Evolutionary conservation across 352 stramenopile species (phyloP), one percentile per base, ranked within the genome.

Genomic region (Phytophthora agathidicida): DNA sequence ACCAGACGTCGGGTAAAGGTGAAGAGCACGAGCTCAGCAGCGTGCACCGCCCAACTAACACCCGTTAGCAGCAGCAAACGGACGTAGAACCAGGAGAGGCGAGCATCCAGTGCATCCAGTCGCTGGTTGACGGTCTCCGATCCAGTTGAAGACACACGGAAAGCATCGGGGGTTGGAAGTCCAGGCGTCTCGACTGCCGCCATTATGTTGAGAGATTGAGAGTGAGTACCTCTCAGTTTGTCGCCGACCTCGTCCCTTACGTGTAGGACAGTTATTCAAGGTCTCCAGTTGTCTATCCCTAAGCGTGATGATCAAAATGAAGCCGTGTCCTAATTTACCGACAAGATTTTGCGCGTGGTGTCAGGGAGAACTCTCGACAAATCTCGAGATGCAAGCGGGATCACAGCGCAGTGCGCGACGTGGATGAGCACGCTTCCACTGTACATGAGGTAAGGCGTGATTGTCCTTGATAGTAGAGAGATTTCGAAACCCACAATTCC

Each of bases 1-100:
- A 81, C 60, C 7, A 62, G 33, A 7, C 22, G 45, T 11, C 70
- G 33, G 8, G 65, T 75, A 45, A 75, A 72, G 9, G 57, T 43
- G 31, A 82, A 82, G 14, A 79, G 51, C 36, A 69, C 68, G 16
- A 71, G 71, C 39, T 77, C 68, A 6, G 70, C 60, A 2, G 72
- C 38, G 24, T 79, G 67, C 30, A 79, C 50, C 14, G 60, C 60
- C 72, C 72, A 81, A 3, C 59, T 72, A n/a, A 68, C 44, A 16
- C 72, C 72, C 9, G 69, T 53, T 23, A 62, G 33, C 11, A 68
- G 46, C 28, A 81, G 65, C 32, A 81, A 48, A 35, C 63, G 69
- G 24, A 60, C 35, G 46, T 74, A 75, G 28, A 68, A 66, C 32
- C 45, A 59, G 10, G 58, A 77, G 33, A 74, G 44, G n/a, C 23